Evolutionary conservation across 1,139 yeast genomes (phyloP), one percentile per base, ranked within the genome.

Genomic region (Sugiyamaella japonica): DNA sequence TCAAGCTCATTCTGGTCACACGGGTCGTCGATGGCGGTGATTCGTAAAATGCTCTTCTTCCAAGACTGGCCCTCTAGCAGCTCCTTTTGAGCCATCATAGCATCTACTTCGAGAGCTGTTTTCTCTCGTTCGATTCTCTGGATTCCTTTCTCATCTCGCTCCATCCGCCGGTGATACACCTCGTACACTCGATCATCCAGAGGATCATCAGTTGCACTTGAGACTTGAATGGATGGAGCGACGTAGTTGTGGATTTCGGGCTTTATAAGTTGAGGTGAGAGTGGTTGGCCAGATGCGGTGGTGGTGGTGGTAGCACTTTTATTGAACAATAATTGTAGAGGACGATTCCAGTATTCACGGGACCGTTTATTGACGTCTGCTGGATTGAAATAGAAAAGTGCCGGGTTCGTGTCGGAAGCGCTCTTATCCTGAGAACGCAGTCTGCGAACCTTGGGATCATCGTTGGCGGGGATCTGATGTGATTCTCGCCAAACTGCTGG

Each of bases 101-200:
- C 77, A 63, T 76, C 85, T 10, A 81, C 75, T 55, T 84, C 89
- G 17, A 74, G 68, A 50, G 75, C 68, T 17, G 81, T 74, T 56
- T 77, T 74, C 52, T 74, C 76, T 5, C 82, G 69, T 63, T 87
- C 95, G 20, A 78, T 74, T 57, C 79, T 79, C 37, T 81, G 76
- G 81, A 85, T 81, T 40, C 81, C 76, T 53, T 77, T 77, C 65
- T 87, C 95, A 56, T 84, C 86, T 53, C 82, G 81, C 58, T 79
- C 81, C 87, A 85, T 84, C 45, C 78, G 74, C 44, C 78, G 75
- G 66, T 86, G 91, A 62, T 82, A 84, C 0, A 73, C 62, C 1
- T 66, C 66, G 63, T 77, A 86, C 1, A 71, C 45, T 0, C 70
- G 71, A 56, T 83, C 86, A 0, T 68, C 61, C 15, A 86, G 69